A percentile compares a stretch with the other conserved stretches of the same genome.
Evolutionary conservation across 1,284 basidiomycete species (phyloP).

Genomic region (Ustilago cynodontis): DNA sequence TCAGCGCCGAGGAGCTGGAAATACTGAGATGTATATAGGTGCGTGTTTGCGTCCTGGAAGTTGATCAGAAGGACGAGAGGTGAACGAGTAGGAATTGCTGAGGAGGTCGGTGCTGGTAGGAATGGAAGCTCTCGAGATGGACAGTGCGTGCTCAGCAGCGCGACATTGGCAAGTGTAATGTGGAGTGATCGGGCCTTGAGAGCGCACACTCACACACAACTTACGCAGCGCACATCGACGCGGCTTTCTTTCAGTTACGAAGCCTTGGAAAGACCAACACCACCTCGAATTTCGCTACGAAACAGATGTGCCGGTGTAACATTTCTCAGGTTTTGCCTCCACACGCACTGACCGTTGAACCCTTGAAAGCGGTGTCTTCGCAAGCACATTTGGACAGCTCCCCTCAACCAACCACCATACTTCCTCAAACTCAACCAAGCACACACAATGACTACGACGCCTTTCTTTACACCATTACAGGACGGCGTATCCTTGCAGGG

Average conservation of each 20-base stretch:
- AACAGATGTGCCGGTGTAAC: constrained; percentile 16
- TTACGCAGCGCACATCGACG: constrained; percentile 12
- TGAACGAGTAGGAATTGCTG: not conserved
- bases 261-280: constrained; percentile 24
- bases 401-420: not conserved
- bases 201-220: not conserved
- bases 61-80: not conserved
- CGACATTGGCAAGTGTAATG: constrained; percentile 9
- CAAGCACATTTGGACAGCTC: constrained; percentile 27
- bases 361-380: not conserved
- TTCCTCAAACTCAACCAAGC: not conserved
- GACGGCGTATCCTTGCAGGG: constrained; percentile 19
- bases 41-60: not conserved
- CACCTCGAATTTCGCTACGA: not conserved
- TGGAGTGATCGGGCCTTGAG: constrained; percentile 45
- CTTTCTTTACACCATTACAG: constrained; percentile 28
- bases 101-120: constrained; percentile 4
- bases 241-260: constrained; percentile 18
- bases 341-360: constrained; percentile 13
- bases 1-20: no score
- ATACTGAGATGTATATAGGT: no score
- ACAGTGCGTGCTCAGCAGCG: constrained; percentile 20
- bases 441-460: constrained; percentile 18
- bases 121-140: constrained; percentile 13
- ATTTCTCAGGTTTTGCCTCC: constrained; percentile 13